Evolutionary conservation across 2,329 filamentous ascomycete genomes (phyloP).

Genomic region (Penicillium decumbens): DNA sequence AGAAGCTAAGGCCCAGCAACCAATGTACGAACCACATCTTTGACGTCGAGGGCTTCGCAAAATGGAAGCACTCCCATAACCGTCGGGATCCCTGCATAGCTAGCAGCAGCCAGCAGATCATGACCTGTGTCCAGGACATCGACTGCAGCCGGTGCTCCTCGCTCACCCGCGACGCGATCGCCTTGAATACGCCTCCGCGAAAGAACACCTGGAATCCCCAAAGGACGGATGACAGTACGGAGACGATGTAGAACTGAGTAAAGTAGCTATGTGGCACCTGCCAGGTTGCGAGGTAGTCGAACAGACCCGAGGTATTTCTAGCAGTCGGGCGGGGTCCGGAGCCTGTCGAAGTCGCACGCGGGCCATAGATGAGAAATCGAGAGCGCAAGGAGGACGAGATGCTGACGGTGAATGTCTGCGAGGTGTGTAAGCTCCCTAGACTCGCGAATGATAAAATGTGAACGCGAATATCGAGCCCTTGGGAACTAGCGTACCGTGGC

Average conservation of each 20-base stretch:
- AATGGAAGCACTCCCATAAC: conserved; percentile 66
- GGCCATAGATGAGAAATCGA: conserved; percentile 59
- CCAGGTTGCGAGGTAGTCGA: conserved; percentile 51
- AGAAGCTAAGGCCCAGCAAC: conserved; percentile 72
- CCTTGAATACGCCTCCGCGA: conserved; percentile 52
- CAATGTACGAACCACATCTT: conserved; percentile 85
- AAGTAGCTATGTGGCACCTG: conserved; percentile 87
- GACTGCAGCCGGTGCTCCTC: conserved; percentile 34
- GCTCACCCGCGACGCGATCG: conserved; percentile 44
- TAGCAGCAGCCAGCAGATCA: conserved; percentile 68
- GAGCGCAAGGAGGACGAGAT: conserved; percentile 48
- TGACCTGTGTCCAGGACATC: conserved; percentile 60
- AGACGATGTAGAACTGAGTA: conserved; percentile 75
- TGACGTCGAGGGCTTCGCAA: conserved; percentile 64
- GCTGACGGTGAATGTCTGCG: conserved; percentile 49
- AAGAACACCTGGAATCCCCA: conserved; percentile 64
- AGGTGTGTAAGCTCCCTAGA: not conserved
- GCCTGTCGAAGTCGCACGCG: conserved; percentile 42
- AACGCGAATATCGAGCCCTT: conserved; percentile 4
- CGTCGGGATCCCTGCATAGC: conserved; percentile 68
- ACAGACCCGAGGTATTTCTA: conserved; percentile 23
- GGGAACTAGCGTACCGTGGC: conserved; percentile 33
- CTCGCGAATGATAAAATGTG: not conserved
- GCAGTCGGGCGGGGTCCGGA: conserved; percentile 12
- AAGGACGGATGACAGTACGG: conserved; percentile 64